A percentile compares a stretch with the other conserved stretches of the same genome.
phyloP scores from a whole-genome alignment of 2,329 filamentous ascomycete species.

The Neocucurbitaria cava region DNA sequence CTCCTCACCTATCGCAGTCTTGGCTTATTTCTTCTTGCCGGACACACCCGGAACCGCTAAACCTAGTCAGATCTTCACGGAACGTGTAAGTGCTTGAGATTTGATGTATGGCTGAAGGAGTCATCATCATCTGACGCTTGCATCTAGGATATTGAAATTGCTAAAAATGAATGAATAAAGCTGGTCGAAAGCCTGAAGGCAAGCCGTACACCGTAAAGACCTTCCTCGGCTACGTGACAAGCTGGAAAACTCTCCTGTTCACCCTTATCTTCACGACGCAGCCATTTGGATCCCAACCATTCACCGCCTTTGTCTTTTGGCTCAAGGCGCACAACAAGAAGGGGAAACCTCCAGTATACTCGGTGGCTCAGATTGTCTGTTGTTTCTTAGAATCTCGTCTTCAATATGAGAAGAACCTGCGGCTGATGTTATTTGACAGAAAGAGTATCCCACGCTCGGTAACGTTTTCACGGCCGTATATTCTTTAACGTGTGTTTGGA shows the following conservation, averaged over 20 bases:
- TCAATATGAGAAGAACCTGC: no score
- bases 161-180: conserved; percentile 11
- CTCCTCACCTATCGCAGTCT: conserved; percentile 21
- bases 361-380: conserved; percentile 22
- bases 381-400: not conserved
- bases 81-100: conserved; percentile 12
- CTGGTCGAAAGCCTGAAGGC: conserved; percentile 17
- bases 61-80: conserved; percentile 20
- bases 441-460: conserved; percentile 25
- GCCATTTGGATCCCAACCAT: conserved; percentile 25
- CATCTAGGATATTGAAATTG: conserved; percentile 16
- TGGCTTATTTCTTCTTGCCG: conserved; percentile 24
- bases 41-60: conserved; percentile 27
- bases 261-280: conserved; percentile 24
- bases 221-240: conserved; percentile 13
- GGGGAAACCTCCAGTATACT: conserved; percentile 22
- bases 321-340: conserved; percentile 26
- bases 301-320: conserved; percentile 22
- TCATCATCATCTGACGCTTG: not conserved
- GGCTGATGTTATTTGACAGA: conserved; percentile 3
- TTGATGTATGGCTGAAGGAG: not conserved
- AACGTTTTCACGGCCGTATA: conserved; percentile 32
- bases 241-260: conserved; percentile 21
- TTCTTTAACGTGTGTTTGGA: conserved; percentile 25
- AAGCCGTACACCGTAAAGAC: conserved; percentile 14